Conservation (phyloP, 2,329 filamentous ascomycete species). For the Samsoniella hepiali region DNA sequence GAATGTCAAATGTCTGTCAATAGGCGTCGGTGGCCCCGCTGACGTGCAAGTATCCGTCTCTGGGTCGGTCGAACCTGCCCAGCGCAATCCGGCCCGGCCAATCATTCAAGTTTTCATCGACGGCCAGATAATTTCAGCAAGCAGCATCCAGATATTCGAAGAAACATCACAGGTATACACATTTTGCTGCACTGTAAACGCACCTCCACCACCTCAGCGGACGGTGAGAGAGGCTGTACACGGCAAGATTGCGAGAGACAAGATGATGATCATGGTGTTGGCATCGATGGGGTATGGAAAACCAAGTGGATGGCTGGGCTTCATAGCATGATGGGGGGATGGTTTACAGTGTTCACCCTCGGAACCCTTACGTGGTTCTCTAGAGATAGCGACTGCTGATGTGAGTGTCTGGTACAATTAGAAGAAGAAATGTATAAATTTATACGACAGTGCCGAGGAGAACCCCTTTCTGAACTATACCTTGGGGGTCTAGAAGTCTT, state of each 20-base stretch:
- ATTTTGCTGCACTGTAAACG: background rate
- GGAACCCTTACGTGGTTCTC: no score
- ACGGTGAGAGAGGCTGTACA: background rate
- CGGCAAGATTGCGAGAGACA: slow-evolving; percentile 3
- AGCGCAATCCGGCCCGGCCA: background rate
- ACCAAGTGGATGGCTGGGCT: slow-evolving; percentile 2
- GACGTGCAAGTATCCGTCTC: background rate
- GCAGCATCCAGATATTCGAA: background rate
- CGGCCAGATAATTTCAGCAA: background rate
- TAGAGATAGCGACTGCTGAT: no score
- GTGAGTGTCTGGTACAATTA: no score
- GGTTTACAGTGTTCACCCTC: no score
- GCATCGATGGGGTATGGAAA: background rate
- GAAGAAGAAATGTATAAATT: no score
- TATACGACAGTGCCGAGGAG: no score
- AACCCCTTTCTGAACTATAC: no score
- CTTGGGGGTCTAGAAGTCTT: no score
- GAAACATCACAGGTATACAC: background rate
- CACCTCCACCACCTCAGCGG: background rate
- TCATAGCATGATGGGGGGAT: background rate
- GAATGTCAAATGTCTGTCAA: background rate
- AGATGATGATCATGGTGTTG: background rate
- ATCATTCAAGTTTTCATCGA: background rate
- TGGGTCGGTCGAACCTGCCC: background rate
- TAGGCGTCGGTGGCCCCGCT: background rate